Evolutionary conservation across 345 rosid genomes (phyloP).

Genomic region (Pugionium cornutum): DNA sequence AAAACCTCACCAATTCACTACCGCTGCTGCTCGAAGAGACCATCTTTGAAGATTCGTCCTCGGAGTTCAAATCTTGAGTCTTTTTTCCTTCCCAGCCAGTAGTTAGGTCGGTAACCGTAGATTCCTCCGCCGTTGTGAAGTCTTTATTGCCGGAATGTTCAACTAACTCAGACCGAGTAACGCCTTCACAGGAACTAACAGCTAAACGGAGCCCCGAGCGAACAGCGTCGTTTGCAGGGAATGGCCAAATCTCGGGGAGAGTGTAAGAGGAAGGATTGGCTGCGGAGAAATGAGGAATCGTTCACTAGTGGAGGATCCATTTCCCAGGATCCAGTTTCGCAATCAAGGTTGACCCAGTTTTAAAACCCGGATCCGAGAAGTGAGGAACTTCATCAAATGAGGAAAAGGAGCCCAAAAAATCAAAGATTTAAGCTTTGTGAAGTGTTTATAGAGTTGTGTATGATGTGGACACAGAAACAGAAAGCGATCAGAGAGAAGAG

Average conservation of each 20-base stretch:
- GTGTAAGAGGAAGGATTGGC: slow-evolving; percentile 82
- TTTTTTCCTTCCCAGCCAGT: slow-evolving; percentile 62
- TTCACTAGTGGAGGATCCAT: slow-evolving; percentile 89
- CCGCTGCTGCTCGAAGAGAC: slow-evolving; percentile 78
- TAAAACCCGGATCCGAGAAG: slow-evolving; percentile 48
- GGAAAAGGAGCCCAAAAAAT: too few relatives aligned
- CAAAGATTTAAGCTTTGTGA: slow-evolving; percentile 7
- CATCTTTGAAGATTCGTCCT: slow-evolving; percentile 70
- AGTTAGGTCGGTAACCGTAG: slow-evolving; percentile 76
- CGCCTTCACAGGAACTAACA: slow-evolving; percentile 43
- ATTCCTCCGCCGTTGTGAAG: slow-evolving; percentile 66
- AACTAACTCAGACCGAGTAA: slow-evolving; percentile 35
- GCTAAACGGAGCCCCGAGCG: slow-evolving; percentile 60
- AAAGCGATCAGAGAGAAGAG: neutral
- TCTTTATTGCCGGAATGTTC: slow-evolving; percentile 54
- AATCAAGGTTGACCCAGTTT: slow-evolving; percentile 25
- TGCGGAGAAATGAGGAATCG: slow-evolving; percentile 72
- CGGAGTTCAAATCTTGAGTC: slow-evolving; percentile 68
- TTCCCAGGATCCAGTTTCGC: slow-evolving; percentile 19
- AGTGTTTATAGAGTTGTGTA: slow-evolving; percentile 35
- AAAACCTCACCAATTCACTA: slow-evolving; percentile 60
- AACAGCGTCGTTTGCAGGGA: slow-evolving; percentile 52
- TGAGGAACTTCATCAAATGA: slow-evolving; percentile 19
- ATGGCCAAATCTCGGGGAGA: slow-evolving; percentile 90
- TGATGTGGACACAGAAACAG: slow-evolving; percentile 21